phyloP scores from a whole-genome alignment of 306 rosid species.

The Benincasa hispida region DNA sequence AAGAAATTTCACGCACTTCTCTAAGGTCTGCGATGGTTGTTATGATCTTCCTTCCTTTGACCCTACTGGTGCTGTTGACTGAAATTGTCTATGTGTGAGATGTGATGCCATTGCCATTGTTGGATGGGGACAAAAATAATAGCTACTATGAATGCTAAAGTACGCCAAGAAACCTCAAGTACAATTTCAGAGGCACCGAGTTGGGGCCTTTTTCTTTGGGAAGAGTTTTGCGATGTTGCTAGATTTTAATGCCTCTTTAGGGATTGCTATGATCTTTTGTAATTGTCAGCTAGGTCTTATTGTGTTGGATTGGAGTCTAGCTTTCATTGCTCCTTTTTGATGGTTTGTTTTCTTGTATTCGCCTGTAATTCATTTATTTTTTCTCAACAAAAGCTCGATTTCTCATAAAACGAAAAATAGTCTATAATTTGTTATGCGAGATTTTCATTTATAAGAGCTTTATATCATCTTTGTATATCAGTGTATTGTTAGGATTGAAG shows the following conservation, averaged over 20 bases:
- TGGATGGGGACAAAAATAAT: background rate
- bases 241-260: background rate
- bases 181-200: background rate
- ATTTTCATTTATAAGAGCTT: background rate
- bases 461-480: background rate
- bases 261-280: background rate
- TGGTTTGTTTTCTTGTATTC: background rate
- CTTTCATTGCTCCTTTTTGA: background rate
- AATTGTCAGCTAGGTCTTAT: background rate
- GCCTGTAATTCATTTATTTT: background rate
- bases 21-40: background rate
- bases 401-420: too few species aligned
- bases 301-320: background rate
- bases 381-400: background rate
- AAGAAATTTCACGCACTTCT: background rate
- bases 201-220: background rate
- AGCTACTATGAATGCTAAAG: background rate
- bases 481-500: background rate
- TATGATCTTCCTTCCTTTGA: background rate
- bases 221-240: background rate
- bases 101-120: background rate
- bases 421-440: background rate
- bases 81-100: background rate
- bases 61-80: background rate
- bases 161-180: background rate